Evolutionary conservation across 371 early-diverging fungal species (phyloP).

Genomic region (Mucor lusitanicus): DNA sequence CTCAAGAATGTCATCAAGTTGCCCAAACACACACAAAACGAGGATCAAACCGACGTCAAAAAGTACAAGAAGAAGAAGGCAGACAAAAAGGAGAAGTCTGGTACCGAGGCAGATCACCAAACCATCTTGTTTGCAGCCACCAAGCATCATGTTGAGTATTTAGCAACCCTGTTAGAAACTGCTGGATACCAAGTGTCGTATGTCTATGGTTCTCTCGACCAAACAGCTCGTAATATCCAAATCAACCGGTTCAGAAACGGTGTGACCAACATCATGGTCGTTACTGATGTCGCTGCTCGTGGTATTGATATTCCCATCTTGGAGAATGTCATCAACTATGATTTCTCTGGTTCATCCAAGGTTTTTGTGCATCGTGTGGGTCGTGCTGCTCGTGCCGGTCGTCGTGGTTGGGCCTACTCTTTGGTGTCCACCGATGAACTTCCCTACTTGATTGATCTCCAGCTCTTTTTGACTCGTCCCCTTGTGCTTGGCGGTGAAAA

Average conservation of each 20-base stretch:
- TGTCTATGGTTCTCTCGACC: constrained; percentile 95
- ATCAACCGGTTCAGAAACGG: constrained; percentile 84
- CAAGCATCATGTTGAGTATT: constrained; percentile 96
- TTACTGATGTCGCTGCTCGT: constrained; percentile 99
- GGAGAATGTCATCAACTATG: constrained; percentile 97
- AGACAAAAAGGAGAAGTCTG: constrained; percentile 47
- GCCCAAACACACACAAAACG: constrained; percentile 53
- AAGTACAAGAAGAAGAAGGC: constrained; percentile 31
- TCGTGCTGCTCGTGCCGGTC: constrained; percentile 96
- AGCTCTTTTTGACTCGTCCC: constrained; percentile 85
- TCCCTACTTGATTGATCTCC: constrained; percentile 90
- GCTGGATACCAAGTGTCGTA: constrained; percentile 81
- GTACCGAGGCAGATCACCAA: constrained; percentile 60
- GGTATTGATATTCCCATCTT: constrained; percentile 99
- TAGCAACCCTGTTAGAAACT: constrained; percentile 68
- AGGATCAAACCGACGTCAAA: constrained; percentile 5
- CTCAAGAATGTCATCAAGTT: constrained; percentile 77
- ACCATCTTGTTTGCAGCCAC: constrained; percentile 95
- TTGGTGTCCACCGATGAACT: constrained; percentile 89
- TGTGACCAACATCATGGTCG: constrained; percentile 81
- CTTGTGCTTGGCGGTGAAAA: constrained; percentile 64
- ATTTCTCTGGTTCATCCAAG: constrained; percentile 92
- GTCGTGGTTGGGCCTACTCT: constrained; percentile 91
- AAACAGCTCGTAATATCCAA: constrained; percentile 87
- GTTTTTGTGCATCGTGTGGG: constrained; percentile 99